Base-by-base conservation (phyloP, 805 yeast species). In the Candida awuae region DNA sequence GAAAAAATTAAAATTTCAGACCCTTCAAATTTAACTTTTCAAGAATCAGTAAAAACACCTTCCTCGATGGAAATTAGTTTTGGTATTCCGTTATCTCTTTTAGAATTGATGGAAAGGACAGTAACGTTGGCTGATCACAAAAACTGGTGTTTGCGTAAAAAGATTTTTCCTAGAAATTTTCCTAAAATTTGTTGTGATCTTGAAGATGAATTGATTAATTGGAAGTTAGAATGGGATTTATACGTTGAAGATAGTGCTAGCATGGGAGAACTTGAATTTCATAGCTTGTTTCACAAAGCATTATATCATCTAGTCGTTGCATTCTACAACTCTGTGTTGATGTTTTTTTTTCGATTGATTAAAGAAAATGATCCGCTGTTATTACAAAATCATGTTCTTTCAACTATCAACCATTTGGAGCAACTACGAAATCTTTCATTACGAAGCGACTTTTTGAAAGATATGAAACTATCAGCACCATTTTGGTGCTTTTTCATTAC, bases 121-220 rank as follows among this genome's bases (percentile, higher is more conserved):
- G 62, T 73, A 6, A 65, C 62, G 19, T 55, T 74, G 31, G 61
- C 80, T 2, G 75, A 75, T 49, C 77, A 73, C 48, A 68, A 71
- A 47, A 66, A 70, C 42, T 66, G 69, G 43, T 74, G 74, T 49
- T 36, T 55, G 12, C 41, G 67, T 10, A 58, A 56, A 21, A 62
- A 65, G 19, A 61, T 66, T 25, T 64, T 61, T 32, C 79, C 80
- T 0, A 56, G 79, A 30, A 74, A 73, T 47, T 75, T 72, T 50
- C 78, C 79, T 4, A 62, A 65, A 38, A 59, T 73, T 3, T 73
- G 79, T 47, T 73, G 77, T 37, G 78, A 73, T 37, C 49, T 68
- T 3, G 77, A 73, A 44, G 78, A 73, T 39, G 67, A 63, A 27
- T 52, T 75, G 16, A 41, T 66, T 32, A 61, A 55, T 35, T 75